These are phyloP conservation scores for Sarcocystis neurona DNA, from an alignment of 169 alveolate genomes.

Conservation along the genomic window DNA sequence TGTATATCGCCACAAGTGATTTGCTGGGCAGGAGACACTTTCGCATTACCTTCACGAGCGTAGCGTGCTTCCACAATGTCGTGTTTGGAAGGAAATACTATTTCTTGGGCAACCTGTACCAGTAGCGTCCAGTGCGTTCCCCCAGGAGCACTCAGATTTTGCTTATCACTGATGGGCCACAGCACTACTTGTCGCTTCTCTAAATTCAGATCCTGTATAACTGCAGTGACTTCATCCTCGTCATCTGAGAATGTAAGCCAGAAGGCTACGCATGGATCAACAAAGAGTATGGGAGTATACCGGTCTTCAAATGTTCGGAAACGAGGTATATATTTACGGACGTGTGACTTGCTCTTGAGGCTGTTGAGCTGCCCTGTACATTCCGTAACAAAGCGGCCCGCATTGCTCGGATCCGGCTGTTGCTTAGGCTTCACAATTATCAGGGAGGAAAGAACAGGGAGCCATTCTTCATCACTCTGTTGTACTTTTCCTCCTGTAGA, in stretches of 20 bases:
- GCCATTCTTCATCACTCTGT: too few relatives aligned
- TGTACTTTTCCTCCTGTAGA: too few relatives aligned
- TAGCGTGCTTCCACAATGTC: too few relatives aligned
- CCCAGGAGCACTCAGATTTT: neutral
- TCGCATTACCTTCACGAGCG: neutral
- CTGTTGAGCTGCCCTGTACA: too few relatives aligned
- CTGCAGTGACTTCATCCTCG: neutral
- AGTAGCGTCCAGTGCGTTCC: constrained; percentile 9
- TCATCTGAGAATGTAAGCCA: neutral
- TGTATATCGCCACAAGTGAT: neutral
- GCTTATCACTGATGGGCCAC: neutral
- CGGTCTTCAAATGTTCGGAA: too few relatives aligned
- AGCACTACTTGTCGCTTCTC: neutral
- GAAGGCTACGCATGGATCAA: neutral
- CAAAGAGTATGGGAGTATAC: constrained; percentile 4
- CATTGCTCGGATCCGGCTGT: too few relatives aligned
- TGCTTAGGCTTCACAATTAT: too few relatives aligned
- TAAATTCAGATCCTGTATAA: neutral
- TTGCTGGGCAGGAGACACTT: neutral
- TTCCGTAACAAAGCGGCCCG: too few relatives aligned
- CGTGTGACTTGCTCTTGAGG: too few relatives aligned
- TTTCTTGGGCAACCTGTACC: neutral
- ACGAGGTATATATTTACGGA: too few relatives aligned
- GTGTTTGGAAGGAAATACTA: too few relatives aligned
- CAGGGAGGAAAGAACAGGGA: too few relatives aligned